Conservation (phyloP, 495 filamentous ascomycete species). For the Talaromyces nanjingensis region DNA sequence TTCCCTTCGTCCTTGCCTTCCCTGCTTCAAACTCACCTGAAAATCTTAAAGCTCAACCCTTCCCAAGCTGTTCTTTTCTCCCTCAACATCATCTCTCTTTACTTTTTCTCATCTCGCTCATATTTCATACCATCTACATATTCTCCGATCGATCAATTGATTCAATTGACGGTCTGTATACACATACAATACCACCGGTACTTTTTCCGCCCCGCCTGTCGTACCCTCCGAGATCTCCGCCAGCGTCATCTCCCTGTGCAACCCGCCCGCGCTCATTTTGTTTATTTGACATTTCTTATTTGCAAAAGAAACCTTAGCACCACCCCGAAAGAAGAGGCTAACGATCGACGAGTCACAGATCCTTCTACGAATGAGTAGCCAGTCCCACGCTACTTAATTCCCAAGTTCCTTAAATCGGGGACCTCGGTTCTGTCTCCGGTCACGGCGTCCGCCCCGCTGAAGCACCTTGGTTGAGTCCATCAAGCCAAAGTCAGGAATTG, state of each 20-base stretch:
- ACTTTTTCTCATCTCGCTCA: conserved; percentile 1
- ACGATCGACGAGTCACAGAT: conserved; percentile 1
- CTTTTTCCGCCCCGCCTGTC: conserved; percentile 9
- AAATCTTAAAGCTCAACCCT: neutral
- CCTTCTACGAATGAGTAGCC: neutral
- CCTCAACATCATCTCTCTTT: conserved; percentile 15
- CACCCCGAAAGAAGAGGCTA: neutral
- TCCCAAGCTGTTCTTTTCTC: conserved; percentile 14
- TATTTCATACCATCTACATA: neutral
- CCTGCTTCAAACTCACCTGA: neutral
- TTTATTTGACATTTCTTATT: conserved; percentile 10
- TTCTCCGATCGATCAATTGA: conserved; percentile 7
- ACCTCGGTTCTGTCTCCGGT: conserved; percentile 6
- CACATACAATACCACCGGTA: neutral
- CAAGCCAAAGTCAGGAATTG: neutral
- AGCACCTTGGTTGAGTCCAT: conserved; percentile 1
- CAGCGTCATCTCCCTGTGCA: conserved; percentile 9
- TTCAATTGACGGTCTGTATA: neutral
- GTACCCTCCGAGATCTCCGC: conserved; percentile 10
- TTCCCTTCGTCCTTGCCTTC: neutral
- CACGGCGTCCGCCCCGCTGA: conserved; percentile 10
- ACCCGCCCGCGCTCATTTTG: conserved; percentile 1
- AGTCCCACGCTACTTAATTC: neutral
- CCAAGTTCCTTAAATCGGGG: neutral
- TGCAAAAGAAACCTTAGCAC: neutral